Base-by-base conservation (phyloP, 208 protist genomes). In the Novymonas esmeraldas region DNA sequence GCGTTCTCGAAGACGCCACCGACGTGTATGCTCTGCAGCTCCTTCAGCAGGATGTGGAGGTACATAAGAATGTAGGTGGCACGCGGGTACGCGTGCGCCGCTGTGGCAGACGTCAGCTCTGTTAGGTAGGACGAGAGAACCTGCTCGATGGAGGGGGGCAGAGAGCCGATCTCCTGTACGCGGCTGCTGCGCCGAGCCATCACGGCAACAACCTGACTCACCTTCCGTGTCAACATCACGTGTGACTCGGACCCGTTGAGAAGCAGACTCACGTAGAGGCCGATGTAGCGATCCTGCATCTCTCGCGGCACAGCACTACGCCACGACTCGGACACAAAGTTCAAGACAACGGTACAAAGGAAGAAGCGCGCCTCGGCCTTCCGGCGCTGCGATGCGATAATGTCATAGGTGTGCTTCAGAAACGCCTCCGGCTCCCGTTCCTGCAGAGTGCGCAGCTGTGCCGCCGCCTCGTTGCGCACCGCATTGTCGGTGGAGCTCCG, bases 241-340 rank as follows among this genome's bases (percentile, higher is more conserved):
- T 78, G 87, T 0, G 76, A 26, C 11, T 82, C 60, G 1, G 3
- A 4, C 34, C 79, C 69, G 16, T 16, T n/a, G 6, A 85, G 41
- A 18, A 79, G 57, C 0, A 95, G 64, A 6, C 64, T 51, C 4
- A 76, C 39, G 70, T 93, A 93, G 28, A 58, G 64, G n/a, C 64
- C 50, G 24, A 90, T 31, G 48, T 74, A 70, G 2, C 38, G 26
- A 28, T 70, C 46, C 70, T 93, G 84, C 13, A 66, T 4, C 7
- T 70, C 70, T 9, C 65, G 71, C 0, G 73, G 26, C 13, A 90
- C 81, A 11, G 31, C 56, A 24, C 58, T 76, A 46, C 76, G 81
- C 90, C 90, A 95, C 11, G 81, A 81, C 20, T 90, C 77, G 16
- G 85, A 72, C 14, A 93, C 60, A 77, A 95, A 95, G 9, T 78